Base-by-base conservation (phyloP, 2,329 filamentous ascomycete genomes). In the Amphichorda felina region DNA sequence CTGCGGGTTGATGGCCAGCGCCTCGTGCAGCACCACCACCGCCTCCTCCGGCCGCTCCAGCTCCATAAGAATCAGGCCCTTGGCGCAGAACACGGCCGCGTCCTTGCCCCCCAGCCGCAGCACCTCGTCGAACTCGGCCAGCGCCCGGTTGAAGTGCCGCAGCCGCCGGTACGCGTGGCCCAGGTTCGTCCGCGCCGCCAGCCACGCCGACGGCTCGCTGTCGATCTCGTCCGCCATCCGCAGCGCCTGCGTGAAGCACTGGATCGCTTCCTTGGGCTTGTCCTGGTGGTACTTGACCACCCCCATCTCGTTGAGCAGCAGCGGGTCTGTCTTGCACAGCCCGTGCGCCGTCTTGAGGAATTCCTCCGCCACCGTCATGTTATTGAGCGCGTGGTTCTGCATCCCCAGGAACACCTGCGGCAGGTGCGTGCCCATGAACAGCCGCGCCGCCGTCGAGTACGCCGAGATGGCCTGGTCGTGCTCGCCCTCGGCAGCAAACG, bases 391-490 rank as follows among this genome's bases (percentile, higher is more conserved):
- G 33, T 96, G 79, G 57, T 98, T 93, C 56, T 98, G 93, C 91
- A 98, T 98, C 6, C 93, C 91, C 18, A 98, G 64, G 55, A 96
- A 98, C 3, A 98, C 75, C 50, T 94, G 89, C 1, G 91, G 91
- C 2, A 98, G 69, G 55, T 98, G 93, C 1, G 89, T 96, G 27
- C 91, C 91, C 66, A 95, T 94, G 59, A 98, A 98, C 0, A 98
- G 64, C 27, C 91, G 74, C 2, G 89, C 89, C 1, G 91, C 91
- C 1, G 91, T 98, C 21, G 85, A 94, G 61, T 98, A 98, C 0
- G 93, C 91, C 8, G 88, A 93, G 43, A 98, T 95, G 33, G 91
- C 91, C 60, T 98, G 91, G 55, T 98, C 91, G 56, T 96, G 88
- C 57, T 98, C 91, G 35, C 91, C 91, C 56, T 98, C 91, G 9